Base-by-base conservation (phyloP, 805 yeast species). In the Zygosaccharomyces rouxii region DNA sequence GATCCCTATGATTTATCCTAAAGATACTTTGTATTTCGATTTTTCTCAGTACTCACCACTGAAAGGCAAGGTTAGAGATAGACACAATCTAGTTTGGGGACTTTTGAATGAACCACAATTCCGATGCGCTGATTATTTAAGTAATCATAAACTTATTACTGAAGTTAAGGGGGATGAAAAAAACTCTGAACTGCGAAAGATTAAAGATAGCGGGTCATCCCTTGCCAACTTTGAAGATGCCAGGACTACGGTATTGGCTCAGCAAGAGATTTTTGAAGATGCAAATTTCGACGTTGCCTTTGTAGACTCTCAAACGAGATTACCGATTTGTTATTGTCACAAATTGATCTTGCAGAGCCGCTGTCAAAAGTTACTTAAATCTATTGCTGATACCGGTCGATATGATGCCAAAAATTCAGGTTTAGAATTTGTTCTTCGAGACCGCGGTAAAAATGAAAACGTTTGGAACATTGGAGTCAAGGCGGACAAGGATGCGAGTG, bases 21-120 rank as follows among this genome's bases (percentile, higher is more conserved):
- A 70, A 43, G 76, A 79, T 52, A 67, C 71, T 13, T 69, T 84
- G 33, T 55, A 71, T 10, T 64, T 66, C 29, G 89, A 86, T 56
- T 71, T 86, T 56, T 74, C 74, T 7, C 69, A 70, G 37, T 67
- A 83, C 35, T 81, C 87, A 5, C 80, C 82, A 0, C 54, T 79
- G 11, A 45, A 14, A n/a, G 42, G 38, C 5, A 44, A n/a, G 13
- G 21, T 11, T 5, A 43, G 46, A 38, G 43, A 31, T 31, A 11
- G 31, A 28, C 22, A 19, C 13, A 19, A 22, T 28, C 19, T 21
- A 14, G 35, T 42, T 7, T 35, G 45, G 38, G 47, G 46, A 7
- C 14, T 42, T 35, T 23, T 33, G n/a, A 46, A 47, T 28, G 37
- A 39, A 14, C n/a, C 42, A 19, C 42, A 25, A 30, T 40, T 42